Evolutionary conservation across 176 grass and related monocot genomes (phyloP).

Genomic region (Elymus sibiricus): DNA sequence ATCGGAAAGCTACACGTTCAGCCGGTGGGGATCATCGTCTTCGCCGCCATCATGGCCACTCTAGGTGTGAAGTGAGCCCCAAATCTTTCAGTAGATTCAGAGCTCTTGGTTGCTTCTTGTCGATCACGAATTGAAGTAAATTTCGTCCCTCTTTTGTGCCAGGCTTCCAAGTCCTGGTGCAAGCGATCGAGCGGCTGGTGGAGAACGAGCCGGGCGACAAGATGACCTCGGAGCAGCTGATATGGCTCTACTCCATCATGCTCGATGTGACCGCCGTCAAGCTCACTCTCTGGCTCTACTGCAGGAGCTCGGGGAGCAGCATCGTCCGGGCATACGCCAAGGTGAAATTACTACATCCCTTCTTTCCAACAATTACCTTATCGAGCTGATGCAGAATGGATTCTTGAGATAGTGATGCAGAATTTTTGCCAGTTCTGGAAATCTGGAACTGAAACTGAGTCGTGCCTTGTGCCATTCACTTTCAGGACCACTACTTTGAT

Average conservation of each 20-base stretch:
- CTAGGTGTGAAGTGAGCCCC: conserved; percentile 43
- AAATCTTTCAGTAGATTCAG: not conserved
- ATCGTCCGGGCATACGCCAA: conserved; percentile 78
- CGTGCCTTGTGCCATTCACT: not conserved
- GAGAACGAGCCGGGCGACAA: conserved; percentile 47
- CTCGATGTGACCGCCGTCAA: conserved; percentile 70
- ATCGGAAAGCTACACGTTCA: conserved; percentile 80
- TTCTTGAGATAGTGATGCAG: not conserved
- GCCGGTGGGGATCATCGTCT: conserved; percentile 82
- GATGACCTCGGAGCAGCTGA: conserved; percentile 59
- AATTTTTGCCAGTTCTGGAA: no score
- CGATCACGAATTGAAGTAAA: not conserved
- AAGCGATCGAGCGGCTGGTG: conserved; percentile 58
- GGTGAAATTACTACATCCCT: conserved; percentile 36
- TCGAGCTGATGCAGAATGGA: not conserved
- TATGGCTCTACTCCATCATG: conserved; percentile 91
- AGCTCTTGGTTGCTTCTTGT: not conserved
- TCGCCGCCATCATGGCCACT: conserved; percentile 79
- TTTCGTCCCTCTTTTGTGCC: not conserved
- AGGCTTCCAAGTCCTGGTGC: conserved; percentile 77
- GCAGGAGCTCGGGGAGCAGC: conserved; percentile 64
- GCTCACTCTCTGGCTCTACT: conserved; percentile 77
- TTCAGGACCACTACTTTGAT: conserved; percentile 91
- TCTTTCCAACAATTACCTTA: no score
- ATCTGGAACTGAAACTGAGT: no score